Evolutionary conservation across 2,329 filamentous ascomycete species (phyloP).

Genomic region (Polytolypa hystricis): DNA sequence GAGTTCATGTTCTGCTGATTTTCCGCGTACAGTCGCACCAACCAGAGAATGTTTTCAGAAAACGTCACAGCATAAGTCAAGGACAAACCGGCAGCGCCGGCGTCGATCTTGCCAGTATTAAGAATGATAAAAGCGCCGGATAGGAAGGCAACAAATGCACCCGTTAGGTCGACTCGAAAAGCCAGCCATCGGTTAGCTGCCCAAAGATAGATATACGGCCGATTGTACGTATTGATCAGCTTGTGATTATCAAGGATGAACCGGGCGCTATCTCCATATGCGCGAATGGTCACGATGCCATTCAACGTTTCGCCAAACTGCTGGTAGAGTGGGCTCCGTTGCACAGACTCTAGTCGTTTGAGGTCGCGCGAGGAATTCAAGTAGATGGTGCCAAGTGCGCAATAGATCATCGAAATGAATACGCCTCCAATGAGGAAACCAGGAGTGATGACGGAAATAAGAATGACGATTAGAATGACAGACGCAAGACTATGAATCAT

Average conservation of each 20-base stretch:
- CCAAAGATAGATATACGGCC: slow-evolving; percentile 95
- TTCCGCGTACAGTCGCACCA: slow-evolving; percentile 82
- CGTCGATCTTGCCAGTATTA: slow-evolving; percentile 71
- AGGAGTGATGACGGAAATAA: slow-evolving; percentile 84
- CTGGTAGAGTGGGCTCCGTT: slow-evolving; percentile 90
- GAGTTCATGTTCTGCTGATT: slow-evolving; percentile 99
- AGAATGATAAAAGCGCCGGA: slow-evolving; percentile 82
- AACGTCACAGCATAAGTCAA: slow-evolving; percentile 94
- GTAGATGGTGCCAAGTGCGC: slow-evolving; percentile 76
- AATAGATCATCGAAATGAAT: slow-evolving; percentile 76
- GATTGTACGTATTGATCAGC: slow-evolving; percentile 79
- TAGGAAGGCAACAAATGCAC: slow-evolving; percentile 86
- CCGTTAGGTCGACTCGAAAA: slow-evolving; percentile 80
- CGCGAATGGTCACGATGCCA: slow-evolving; percentile 92
- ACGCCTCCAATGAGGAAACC: slow-evolving; percentile 77
- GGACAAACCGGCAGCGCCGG: slow-evolving; percentile 85
- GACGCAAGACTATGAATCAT: slow-evolving; percentile 55
- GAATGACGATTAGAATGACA: slow-evolving; percentile 70
- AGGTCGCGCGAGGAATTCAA: slow-evolving; percentile 86
- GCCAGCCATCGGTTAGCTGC: slow-evolving; percentile 94
- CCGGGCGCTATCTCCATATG: slow-evolving; percentile 84
- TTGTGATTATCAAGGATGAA: slow-evolving; percentile 86
- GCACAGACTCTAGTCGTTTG: slow-evolving; percentile 87
- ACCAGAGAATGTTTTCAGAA: slow-evolving; percentile 92
- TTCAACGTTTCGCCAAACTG: slow-evolving; percentile 94